These are phyloP conservation scores for Sporobolomyces pararoseus DNA, from an alignment of 768 basidiomycete genomes.

Conservation along the genomic window DNA sequence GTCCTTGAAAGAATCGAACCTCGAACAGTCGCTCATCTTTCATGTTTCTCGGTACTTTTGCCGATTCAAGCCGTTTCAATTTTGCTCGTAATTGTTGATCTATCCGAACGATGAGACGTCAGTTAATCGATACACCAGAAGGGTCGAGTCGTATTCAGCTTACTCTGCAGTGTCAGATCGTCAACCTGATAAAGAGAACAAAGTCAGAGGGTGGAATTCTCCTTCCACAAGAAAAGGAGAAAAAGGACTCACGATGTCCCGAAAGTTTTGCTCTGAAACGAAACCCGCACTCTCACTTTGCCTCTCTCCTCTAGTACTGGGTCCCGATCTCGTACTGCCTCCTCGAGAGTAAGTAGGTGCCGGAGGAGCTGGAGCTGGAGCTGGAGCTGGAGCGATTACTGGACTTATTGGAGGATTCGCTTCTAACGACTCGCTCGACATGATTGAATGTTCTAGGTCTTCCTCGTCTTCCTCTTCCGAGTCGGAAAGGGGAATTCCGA, in stretches of 20 bases:
- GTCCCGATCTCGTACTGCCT: conserved; percentile 24
- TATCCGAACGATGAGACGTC: neutral
- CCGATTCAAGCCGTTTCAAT: conserved; percentile 22
- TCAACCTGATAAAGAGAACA: conserved; percentile 18
- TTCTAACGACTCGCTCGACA: conserved; percentile 16
- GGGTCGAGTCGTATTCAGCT: neutral
- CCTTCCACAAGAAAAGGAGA: too few relatives aligned
- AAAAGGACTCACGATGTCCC: conserved; percentile 22
- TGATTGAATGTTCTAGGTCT: neutral
- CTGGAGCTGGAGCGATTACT: neutral
- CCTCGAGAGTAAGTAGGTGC: conserved; percentile 27
- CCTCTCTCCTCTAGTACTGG: conserved; percentile 9
- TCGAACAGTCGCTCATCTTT: conserved; percentile 33
- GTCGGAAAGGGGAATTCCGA: conserved; percentile 24
- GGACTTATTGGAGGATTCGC: conserved; percentile 13
- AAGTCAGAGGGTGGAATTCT: neutral
- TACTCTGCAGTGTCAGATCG: conserved; percentile 32
- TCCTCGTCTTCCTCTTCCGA: neutral
- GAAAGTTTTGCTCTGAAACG: conserved; percentile 29
- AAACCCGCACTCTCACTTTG: neutral
- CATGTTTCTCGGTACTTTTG: conserved; percentile 6
- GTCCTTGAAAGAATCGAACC: conserved; percentile 26
- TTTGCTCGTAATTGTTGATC: conserved; percentile 21
- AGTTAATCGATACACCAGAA: neutral
- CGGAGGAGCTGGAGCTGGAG: neutral